Percentiles rank a stretch among this genome's conserved stretches.
These are phyloP conservation scores for Zelopaecilomyces penicillatus DNA, from an alignment of 2,329 filamentous ascomycete species.

Conservation along the genomic window DNA sequence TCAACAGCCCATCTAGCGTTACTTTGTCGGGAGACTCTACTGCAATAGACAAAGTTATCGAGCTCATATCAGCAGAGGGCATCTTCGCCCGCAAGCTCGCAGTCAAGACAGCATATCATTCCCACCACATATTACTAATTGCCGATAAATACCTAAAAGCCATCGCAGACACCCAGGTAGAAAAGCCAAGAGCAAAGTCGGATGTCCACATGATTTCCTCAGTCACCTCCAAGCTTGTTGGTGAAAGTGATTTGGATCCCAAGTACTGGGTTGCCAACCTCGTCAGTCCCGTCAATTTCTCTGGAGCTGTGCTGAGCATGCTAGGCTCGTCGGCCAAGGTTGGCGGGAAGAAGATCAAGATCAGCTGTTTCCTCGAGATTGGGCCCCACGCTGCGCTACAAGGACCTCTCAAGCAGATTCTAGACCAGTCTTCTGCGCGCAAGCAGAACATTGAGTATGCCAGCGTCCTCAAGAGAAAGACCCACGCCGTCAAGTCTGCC, in stretches of 20 bases:
- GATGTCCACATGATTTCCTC: neutral
- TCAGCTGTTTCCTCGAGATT: neutral
- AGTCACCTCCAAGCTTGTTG: neutral
- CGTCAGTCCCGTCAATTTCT: neutral
- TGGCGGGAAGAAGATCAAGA: neutral
- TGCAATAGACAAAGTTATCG: slow-evolving; percentile 29
- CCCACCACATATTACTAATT: slow-evolving; percentile 20
- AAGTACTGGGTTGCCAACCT: neutral
- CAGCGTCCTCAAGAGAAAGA: neutral
- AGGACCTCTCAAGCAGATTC: neutral
- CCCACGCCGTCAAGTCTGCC: neutral
- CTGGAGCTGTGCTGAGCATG: neutral
- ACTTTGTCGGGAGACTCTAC: slow-evolving; percentile 8
- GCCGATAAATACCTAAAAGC: neutral
- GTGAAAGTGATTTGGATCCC: neutral
- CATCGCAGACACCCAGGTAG: neutral
- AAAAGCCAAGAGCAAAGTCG: neutral
- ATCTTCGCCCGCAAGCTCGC: slow-evolving; percentile 24
- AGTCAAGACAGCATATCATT: slow-evolving; percentile 36
- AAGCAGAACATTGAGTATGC: neutral
- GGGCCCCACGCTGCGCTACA: neutral
- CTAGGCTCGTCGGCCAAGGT: no score
- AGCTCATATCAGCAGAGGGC: slow-evolving; percentile 26
- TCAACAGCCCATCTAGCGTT: slow-evolving; percentile 10
- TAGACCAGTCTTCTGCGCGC: no score